Conservation (phyloP, 2,329 filamentous ascomycete genomes). For the Zelopaecilomyces penicillatus region DNA sequence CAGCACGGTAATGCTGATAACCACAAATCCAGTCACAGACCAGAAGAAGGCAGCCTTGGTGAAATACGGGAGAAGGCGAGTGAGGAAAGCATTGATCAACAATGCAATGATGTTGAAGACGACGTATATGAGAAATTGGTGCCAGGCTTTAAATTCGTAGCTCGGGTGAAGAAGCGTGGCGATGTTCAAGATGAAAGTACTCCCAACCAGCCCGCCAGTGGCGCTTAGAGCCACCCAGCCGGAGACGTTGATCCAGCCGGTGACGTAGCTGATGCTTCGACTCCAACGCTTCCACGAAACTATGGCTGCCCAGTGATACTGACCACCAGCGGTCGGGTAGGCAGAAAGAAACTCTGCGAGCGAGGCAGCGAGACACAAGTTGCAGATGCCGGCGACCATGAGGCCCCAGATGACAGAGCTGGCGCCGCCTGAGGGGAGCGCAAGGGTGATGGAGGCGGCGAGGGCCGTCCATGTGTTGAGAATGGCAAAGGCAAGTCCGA, state of each 20-base stretch:
- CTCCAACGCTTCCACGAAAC: constrained; percentile 53
- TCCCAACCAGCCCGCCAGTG: constrained; percentile 59
- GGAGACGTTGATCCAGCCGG: constrained; percentile 66
- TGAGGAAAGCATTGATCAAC: constrained; percentile 56
- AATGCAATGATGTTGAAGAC: constrained; percentile 54
- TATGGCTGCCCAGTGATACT: constrained; percentile 66
- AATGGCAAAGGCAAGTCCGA: constrained; percentile 40
- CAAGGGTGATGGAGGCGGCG: constrained; percentile 37
- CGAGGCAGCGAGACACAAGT: constrained; percentile 59
- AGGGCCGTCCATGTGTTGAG: constrained; percentile 44
- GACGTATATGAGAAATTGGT: constrained; percentile 66
- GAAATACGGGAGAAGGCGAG: constrained; percentile 48
- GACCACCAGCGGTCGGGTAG: constrained; percentile 50
- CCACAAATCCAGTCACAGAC: constrained; percentile 59
- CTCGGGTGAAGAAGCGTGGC: constrained; percentile 51
- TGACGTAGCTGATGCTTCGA: constrained; percentile 58
- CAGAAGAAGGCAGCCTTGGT: constrained; percentile 64
- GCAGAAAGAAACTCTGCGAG: constrained; percentile 64
- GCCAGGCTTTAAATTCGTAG: constrained; percentile 54
- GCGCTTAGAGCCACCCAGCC: constrained; percentile 64
- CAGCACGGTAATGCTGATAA: constrained; percentile 63
- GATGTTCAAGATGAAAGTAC: constrained; percentile 57
- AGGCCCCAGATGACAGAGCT: constrained; percentile 67
- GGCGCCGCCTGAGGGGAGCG: constrained; percentile 61
- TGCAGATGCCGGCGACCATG: constrained; percentile 54